Base-by-base conservation (phyloP, 306 rosid species). In the Dryas alaskensis region DNA sequence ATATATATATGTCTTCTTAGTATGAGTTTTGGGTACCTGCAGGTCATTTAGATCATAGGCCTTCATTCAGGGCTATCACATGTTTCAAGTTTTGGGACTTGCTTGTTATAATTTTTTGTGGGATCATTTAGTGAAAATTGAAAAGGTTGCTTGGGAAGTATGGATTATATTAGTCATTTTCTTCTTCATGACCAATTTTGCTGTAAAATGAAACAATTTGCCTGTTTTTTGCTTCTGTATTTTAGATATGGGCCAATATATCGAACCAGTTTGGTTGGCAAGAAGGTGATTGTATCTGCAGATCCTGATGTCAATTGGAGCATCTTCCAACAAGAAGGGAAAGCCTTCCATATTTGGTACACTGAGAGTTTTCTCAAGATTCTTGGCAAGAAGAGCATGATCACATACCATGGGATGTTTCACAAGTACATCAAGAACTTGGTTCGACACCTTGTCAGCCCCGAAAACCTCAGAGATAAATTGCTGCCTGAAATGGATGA, bases 391-490 rank as follows among this genome's bases (percentile, higher is more conserved):
- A 19, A 62, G 6, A 62, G 62, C 4, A 3, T 50, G 19, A 0
- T 62, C 31, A 10, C 40, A 9, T 8, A 16, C 1, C 70, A 62
- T 9, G 77, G 77, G 2, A 16, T 19, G 50, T 3, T 73, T 50
- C 70, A 73, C 44, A 73, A 73, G 47, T 62, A 61, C 37, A 49
- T 73, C 4, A 73, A 63, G 77, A 73, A 49, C 77, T 9, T 60
- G 60, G 53, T 50, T 49, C 60, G 16, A 3, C 69, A 11, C 11
- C 69, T 73, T 61, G 25, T 73, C 27, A 54, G 68, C 51, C 77
- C 61, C 0, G 77, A 73, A 50, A 73, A 73, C 4, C 44, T 62
- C 19, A 61, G 19, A 69, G 50, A 7, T 11, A 73, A 62, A 6
- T 4, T 73, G 22, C 4, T 48, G 14, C 9, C 5, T 37, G 77